Percentiles rank a stretch among this genome's conserved stretches.
phyloP scores from a whole-genome alignment of 2,329 filamentous ascomycete species.

The Raffaelea arxii region DNA sequence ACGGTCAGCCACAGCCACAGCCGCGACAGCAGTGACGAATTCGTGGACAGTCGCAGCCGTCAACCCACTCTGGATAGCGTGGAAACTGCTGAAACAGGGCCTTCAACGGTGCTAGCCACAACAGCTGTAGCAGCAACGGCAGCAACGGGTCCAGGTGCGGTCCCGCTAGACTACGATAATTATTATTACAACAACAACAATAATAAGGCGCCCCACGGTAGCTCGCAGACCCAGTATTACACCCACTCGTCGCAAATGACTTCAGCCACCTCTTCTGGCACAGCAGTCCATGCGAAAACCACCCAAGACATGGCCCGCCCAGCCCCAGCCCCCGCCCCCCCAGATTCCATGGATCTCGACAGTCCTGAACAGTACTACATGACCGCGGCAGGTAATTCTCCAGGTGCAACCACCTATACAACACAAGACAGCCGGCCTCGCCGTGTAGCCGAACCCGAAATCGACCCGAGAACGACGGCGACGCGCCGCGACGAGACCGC shows the following conservation, averaged over 20 bases:
- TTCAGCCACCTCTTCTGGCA: conserved; percentile 2
- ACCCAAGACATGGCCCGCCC: too few species aligned
- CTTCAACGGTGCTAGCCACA: conserved; percentile 45
- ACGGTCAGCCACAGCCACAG: conserved; percentile 33
- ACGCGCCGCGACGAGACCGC: conserved; percentile 10
- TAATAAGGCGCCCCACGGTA: conserved; percentile 38
- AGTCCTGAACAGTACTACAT: conserved; percentile 23
- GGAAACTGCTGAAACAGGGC: conserved; percentile 22
- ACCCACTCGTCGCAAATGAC: conserved; percentile 11
- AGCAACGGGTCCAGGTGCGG: too few species aligned
- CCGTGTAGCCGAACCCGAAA: conserved; percentile 16
- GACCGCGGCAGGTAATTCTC: conserved; percentile 7
- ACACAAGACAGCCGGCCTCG: conserved; percentile 4
- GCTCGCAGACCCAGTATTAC: conserved; percentile 15
- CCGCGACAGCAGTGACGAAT: conserved; percentile 20
- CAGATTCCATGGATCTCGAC: conserved; percentile 10
- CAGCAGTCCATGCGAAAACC: too few species aligned
- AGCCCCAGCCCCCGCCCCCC: conserved; percentile 7
- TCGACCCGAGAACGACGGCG: conserved; percentile 14
- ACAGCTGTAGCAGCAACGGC: too few species aligned
- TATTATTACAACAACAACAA: too few species aligned
- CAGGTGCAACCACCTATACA: not conserved
- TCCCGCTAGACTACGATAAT: too few species aligned
- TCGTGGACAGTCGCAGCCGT: not conserved
- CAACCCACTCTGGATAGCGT: not conserved